Percentiles rank a stretch among this genome's conserved stretches.
Conservation (phyloP, 345 rosid genomes). For the Trapa bicornis region DNA sequence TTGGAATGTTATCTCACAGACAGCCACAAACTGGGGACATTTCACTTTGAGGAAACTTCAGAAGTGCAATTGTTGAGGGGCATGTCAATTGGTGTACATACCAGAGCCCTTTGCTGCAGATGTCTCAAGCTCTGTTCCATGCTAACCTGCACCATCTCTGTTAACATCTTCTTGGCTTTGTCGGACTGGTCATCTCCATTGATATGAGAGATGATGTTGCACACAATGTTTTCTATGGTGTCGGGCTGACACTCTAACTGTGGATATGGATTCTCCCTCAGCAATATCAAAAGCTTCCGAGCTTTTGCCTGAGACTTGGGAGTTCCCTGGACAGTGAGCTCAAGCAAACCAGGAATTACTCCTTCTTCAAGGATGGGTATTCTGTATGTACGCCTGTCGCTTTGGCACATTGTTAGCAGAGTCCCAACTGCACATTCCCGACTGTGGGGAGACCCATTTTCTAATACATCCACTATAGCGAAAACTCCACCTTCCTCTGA, state of each 20-base stretch:
- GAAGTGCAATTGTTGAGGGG: conserved; percentile 39
- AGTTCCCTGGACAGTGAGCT: conserved; percentile 93
- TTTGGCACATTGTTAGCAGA: conserved; percentile 63
- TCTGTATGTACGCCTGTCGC: conserved; percentile 73
- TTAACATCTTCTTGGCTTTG: conserved; percentile 89
- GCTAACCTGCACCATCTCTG: conserved; percentile 98
- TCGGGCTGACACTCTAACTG: conserved; percentile 70
- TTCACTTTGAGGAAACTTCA: conserved; percentile 40
- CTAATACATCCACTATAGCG: conserved; percentile 74
- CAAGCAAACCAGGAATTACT: conserved; percentile 89
- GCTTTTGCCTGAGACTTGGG: conserved; percentile 71
- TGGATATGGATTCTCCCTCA: conserved; percentile 58
- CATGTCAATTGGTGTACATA: conserved; percentile 53
- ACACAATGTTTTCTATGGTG: conserved; percentile 77
- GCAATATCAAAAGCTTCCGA: conserved; percentile 46
- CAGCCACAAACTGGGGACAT: neutral
- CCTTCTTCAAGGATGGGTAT: conserved; percentile 91
- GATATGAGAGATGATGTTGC: conserved; percentile 75
- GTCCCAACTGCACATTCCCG: conserved; percentile 86
- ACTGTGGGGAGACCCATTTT: conserved; percentile 68
- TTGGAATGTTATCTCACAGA: conserved; percentile 15
- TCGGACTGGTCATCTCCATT: conserved; percentile 84
- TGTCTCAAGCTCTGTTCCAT: conserved; percentile 97
- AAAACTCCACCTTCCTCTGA: conserved; percentile 75
- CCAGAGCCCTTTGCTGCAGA: conserved; percentile 82